Evolutionary conservation across 345 rosid species (phyloP).

Genomic region (Eucalyptus virginea): DNA sequence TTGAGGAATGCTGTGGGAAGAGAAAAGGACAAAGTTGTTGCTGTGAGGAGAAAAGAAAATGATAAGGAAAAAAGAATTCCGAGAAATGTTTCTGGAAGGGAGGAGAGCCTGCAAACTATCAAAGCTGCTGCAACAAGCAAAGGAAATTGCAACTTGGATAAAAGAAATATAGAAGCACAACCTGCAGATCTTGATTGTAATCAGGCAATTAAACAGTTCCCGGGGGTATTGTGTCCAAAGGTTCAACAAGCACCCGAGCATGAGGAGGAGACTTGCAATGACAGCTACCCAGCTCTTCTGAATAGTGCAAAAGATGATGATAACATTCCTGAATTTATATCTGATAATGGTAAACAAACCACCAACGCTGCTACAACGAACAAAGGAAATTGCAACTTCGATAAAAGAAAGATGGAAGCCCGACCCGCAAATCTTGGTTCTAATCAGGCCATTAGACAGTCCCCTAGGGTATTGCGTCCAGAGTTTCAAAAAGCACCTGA

Average conservation of each 20-base stretch:
- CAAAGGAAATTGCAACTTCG: neutral
- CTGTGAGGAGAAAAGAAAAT: neutral
- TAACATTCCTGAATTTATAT: neutral
- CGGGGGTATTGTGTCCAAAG: neutral
- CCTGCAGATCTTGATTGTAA: neutral
- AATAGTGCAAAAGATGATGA: slow-evolving; percentile 1
- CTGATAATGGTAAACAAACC: slow-evolving; percentile 8
- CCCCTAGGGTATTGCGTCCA: neutral
- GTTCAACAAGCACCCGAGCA: neutral
- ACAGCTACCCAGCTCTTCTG: slow-evolving; percentile 1
- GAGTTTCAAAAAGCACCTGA: neutral
- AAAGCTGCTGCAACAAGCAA: neutral
- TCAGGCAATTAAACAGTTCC: neutral
- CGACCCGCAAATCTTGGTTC: neutral
- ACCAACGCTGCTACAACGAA: neutral
- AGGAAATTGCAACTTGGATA: neutral
- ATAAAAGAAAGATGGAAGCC: neutral
- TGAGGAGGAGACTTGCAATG: slow-evolving; percentile 3
- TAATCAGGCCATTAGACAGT: neutral
- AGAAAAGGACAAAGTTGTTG: neutral
- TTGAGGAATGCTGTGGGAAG: neutral
- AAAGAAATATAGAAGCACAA: neutral
- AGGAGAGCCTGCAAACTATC: neutral
- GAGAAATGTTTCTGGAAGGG: neutral
- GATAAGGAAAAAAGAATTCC: neutral